phyloP scores from a whole-genome alignment of 208 protist genomes.

The Crithidia sp. region DNA sequence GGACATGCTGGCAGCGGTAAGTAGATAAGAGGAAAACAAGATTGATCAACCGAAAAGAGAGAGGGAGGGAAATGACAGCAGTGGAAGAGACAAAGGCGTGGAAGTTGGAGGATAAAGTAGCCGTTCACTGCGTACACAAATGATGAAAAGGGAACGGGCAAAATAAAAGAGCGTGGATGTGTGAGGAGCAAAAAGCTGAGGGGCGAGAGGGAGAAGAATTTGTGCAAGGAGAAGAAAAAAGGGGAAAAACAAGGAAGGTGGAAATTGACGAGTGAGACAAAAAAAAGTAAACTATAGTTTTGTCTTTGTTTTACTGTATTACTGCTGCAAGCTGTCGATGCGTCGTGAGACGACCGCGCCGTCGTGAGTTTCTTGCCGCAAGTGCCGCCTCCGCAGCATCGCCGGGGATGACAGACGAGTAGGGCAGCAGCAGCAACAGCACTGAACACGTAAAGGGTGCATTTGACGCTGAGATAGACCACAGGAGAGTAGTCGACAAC shows the following conservation, averaged over 20 bases:
- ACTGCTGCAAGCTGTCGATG: too few relatives aligned
- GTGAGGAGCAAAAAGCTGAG: too few relatives aligned
- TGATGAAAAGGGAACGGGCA: background rate
- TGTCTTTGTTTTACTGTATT: too few relatives aligned
- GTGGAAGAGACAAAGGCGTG: background rate
- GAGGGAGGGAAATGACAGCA: background rate
- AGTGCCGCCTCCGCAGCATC: too few relatives aligned
- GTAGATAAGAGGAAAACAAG: background rate
- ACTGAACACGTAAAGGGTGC: too few relatives aligned
- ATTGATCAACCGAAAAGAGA: background rate
- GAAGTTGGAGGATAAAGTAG: background rate
- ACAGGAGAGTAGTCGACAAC: too few relatives aligned
- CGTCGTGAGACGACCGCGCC: too few relatives aligned
- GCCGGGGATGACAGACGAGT: too few relatives aligned
- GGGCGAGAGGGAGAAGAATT: too few relatives aligned
- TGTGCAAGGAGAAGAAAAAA: background rate
- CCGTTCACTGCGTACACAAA: background rate
- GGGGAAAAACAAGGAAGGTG: background rate
- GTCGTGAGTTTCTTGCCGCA: too few relatives aligned
- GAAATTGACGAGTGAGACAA: background rate
- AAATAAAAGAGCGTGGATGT: background rate
- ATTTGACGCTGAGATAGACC: too few relatives aligned
- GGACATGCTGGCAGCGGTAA: conserved; percentile 5
- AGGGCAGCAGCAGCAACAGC: too few relatives aligned
- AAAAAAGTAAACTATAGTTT: background rate